These are phyloP conservation scores for Pterocarpus macrocarpus DNA, from an alignment of 306 rosid species.

Conservation along the genomic window DNA sequence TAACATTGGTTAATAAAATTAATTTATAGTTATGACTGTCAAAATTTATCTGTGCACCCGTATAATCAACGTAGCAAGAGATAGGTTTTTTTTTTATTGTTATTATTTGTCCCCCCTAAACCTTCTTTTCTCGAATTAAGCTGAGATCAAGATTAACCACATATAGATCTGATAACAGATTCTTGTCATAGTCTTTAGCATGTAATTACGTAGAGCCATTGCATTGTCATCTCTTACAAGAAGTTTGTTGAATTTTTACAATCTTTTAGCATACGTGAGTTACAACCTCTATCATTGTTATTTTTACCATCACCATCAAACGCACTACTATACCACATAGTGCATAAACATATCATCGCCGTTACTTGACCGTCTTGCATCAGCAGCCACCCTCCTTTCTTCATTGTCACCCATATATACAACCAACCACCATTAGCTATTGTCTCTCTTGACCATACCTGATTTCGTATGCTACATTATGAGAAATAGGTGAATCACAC, in stretches of 20 bases:
- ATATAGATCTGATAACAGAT: neutral
- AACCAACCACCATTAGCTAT: constrained; percentile 10
- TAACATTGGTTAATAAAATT: no score
- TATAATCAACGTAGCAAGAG: no score
- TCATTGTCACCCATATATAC: constrained; percentile 41
- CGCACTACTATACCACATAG: constrained; percentile 10
- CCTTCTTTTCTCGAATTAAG: neutral
- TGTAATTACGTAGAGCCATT: neutral
- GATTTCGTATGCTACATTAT: constrained; percentile 34
- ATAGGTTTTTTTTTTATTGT: no score
- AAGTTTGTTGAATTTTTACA: constrained; percentile 32
- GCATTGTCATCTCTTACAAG: neutral
- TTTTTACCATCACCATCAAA: constrained; percentile 52
- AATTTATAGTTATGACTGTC: no score
- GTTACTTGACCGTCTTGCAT: constrained; percentile 48
- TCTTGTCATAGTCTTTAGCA: neutral
- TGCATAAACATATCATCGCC: constrained; percentile 42
- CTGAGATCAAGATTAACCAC: neutral
- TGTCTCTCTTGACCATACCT: constrained; percentile 41
- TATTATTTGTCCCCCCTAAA: neutral
- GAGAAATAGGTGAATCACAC: constrained; percentile 11
- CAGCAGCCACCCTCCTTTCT: constrained; percentile 38
- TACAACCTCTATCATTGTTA: constrained; percentile 26
- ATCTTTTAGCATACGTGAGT: neutral
- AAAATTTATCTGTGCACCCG: no score